A percentile compares a stretch with the other conserved stretches of the same genome.
phyloP scores from a whole-genome alignment of 106 monocot genomes.

The Iris macrosiphon region DNA sequence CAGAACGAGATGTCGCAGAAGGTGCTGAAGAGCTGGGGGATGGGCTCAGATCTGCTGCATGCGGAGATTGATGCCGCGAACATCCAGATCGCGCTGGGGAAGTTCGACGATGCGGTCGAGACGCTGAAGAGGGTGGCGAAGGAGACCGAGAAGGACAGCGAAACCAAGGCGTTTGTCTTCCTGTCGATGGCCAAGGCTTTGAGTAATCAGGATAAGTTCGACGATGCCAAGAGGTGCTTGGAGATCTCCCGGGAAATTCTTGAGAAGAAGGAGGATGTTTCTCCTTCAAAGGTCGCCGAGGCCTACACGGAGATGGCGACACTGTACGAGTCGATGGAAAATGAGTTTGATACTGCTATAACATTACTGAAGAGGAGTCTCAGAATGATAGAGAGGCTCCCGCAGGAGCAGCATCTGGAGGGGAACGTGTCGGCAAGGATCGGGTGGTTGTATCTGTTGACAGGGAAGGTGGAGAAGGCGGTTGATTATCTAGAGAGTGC shows the following conservation, averaged over 20 bases:
- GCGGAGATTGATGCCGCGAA: slow-evolving; percentile 83
- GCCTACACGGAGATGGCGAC: slow-evolving; percentile 58
- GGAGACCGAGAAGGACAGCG: slow-evolving; percentile 46
- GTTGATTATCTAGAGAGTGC: slow-evolving; percentile 75
- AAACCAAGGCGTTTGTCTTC: slow-evolving; percentile 64
- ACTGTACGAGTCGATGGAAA: slow-evolving; percentile 79
- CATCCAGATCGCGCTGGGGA: slow-evolving; percentile 79
- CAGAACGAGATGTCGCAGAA: slow-evolving; percentile 76
- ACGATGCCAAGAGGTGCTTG: slow-evolving; percentile 68
- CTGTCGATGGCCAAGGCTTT: slow-evolving; percentile 80
- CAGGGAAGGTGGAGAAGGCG: slow-evolving; percentile 66
- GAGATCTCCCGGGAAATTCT: slow-evolving; percentile 54
- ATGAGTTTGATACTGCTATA: slow-evolving; percentile 80
- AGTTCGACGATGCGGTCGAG: slow-evolving; percentile 64
- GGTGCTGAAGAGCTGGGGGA: slow-evolving; percentile 64
- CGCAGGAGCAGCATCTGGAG: slow-evolving; percentile 68
- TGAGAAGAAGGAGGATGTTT: slow-evolving; percentile 41
- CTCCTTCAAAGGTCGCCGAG: slow-evolving; percentile 60
- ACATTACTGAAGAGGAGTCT: slow-evolving; percentile 57
- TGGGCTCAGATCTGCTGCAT: slow-evolving; percentile 42
- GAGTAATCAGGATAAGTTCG: slow-evolving; percentile 56
- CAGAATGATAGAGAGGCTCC: slow-evolving; percentile 56
- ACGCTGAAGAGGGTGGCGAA: slow-evolving; percentile 45
- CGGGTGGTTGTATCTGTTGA: slow-evolving; percentile 74
- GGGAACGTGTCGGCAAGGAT: slow-evolving; percentile 74